Percentiles rank a stretch among this genome's conserved stretches.
phyloP scores from a whole-genome alignment of 139 green algal genomes.

The Yamagishiella unicocca region DNA sequence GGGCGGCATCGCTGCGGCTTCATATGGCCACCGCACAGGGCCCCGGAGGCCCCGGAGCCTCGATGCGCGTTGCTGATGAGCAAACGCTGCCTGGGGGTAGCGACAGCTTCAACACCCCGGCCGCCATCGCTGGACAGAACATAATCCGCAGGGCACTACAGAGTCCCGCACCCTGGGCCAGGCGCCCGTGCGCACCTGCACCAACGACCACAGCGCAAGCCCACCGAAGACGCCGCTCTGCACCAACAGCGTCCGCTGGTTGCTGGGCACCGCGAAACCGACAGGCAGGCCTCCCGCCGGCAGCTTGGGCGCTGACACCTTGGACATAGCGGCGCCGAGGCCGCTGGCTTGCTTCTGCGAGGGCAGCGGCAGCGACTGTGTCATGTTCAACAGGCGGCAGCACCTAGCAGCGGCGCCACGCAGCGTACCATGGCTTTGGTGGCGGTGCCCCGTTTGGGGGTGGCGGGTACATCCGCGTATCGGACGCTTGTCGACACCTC shows the following conservation, averaged over 20 bases:
- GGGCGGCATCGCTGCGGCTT: too few species aligned
- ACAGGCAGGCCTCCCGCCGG: constrained; percentile 30
- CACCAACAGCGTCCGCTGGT: constrained; percentile 6
- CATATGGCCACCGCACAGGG: too few species aligned
- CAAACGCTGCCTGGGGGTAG: too few species aligned
- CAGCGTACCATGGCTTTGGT: constrained; percentile 21
- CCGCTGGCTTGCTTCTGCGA: neutral
- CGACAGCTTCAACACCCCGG: too few species aligned
- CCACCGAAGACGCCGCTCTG: constrained; percentile 68
- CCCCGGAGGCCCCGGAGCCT: too few species aligned
- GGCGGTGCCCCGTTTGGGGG: constrained; percentile 5
- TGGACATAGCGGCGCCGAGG: neutral
- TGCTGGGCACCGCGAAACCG: constrained; percentile 21
- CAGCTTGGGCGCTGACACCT: constrained; percentile 30
- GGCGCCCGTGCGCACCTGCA: constrained; percentile 61
- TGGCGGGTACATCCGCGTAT: constrained; percentile 64
- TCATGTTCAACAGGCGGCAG: neutral
- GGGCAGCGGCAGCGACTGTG: neutral
- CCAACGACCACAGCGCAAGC: constrained; percentile 67
- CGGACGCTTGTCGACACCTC: constrained; percentile 67
- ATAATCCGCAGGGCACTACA: too few species aligned
- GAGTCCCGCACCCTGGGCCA: too few species aligned
- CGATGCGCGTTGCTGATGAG: too few species aligned
- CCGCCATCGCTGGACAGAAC: too few species aligned
- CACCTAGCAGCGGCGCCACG: neutral